Conservation (phyloP, 768 basidiomycete species). For the Phanerochaete carnosa region DNA sequence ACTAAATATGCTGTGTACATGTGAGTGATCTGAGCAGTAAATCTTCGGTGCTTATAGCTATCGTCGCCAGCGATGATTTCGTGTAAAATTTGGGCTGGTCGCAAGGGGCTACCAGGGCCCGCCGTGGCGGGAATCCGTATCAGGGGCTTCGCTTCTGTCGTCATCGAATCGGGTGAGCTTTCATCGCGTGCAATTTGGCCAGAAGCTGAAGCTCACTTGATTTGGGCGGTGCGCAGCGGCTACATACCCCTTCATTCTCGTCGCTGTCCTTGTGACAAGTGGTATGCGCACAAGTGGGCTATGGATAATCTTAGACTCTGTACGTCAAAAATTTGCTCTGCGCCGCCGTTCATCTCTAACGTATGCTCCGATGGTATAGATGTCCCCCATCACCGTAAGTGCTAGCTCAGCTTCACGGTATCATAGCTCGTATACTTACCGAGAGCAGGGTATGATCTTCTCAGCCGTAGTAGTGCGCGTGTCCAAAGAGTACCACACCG, state of each 20-base stretch:
- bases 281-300: not conserved
- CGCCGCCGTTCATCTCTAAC: too few relatives aligned
- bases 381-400: too few relatives aligned
- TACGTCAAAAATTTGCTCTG: not conserved
- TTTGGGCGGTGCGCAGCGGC: constrained; percentile 3
- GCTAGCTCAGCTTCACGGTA: not conserved
- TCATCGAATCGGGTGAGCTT: constrained; percentile 19
- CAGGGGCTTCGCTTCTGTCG: constrained; percentile 12
- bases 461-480: constrained; percentile 26
- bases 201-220: not conserved
- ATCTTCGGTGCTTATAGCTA: too few relatives aligned
- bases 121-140: constrained; percentile 3
- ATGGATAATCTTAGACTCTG: constrained; percentile 8
- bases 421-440: too few relatives aligned
- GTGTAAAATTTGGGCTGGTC: constrained; percentile 23
- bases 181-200: too few relatives aligned
- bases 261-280: constrained; percentile 17
- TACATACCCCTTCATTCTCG: constrained; percentile 15
- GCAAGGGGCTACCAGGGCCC: constrained; percentile 7
- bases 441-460: too few relatives aligned
- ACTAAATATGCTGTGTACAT: constrained; percentile 25
- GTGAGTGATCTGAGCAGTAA: constrained; percentile 14
- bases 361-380: too few relatives aligned
- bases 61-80: constrained; percentile 25
- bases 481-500: not conserved